These are phyloP conservation scores for Cytospora schulzeri DNA, from an alignment of 2,329 filamentous ascomycete species.

Conservation along the genomic window DNA sequence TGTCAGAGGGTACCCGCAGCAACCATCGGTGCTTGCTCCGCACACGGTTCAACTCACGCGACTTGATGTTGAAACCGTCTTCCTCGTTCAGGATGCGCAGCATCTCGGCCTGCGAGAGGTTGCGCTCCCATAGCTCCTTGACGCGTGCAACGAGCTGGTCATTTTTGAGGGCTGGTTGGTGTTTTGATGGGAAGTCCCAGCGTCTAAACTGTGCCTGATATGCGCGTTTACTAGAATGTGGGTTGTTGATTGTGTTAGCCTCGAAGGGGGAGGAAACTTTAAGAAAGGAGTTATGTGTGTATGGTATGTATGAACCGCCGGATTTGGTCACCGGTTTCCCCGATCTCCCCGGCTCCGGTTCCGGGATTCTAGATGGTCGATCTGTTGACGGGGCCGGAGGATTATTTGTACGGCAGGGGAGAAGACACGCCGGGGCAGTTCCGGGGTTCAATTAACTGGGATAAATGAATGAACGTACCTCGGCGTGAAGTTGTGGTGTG, in stretches of 20 bases:
- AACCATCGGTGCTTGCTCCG: constrained; percentile 70
- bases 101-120: constrained; percentile 74
- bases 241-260: not conserved
- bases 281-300: not conserved
- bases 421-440: constrained; percentile 21
- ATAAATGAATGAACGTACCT: constrained; percentile 56
- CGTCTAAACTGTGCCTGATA: constrained; percentile 76
- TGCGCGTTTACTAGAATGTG: constrained; percentile 64
- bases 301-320: no score
- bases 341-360: not conserved
- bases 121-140: constrained; percentile 76
- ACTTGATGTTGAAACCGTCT: constrained; percentile 70
- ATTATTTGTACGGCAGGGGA: constrained; percentile 17
- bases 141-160: constrained; percentile 67
- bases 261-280: not conserved
- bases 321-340: not conserved
- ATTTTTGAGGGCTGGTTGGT: constrained; percentile 72
- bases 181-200: constrained; percentile 79
- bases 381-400: constrained; percentile 4
- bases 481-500: constrained; percentile 66
- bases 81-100: constrained; percentile 68
- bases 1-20: constrained; percentile 59
- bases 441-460: no score
- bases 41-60: constrained; percentile 70
- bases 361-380: not conserved